Percentiles rank a stretch among this genome's conserved stretches.
Conservation (phyloP, 768 basidiomycete genomes). For the Auriculariales sp. region DNA sequence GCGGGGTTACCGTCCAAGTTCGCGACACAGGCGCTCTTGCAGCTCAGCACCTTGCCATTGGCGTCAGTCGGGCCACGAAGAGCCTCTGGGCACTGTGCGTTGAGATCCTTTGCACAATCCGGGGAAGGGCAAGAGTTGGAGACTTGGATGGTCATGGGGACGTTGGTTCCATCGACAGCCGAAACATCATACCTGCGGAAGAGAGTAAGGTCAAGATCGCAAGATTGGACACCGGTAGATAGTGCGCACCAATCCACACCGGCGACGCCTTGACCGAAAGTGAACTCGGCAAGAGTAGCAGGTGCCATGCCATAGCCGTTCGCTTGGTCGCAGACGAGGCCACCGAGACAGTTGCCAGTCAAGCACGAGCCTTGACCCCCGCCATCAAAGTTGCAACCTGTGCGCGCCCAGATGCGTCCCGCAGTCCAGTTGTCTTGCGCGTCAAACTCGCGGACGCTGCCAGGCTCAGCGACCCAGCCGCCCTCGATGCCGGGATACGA, state of each 20-base stretch:
- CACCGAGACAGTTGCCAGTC: constrained; percentile 1
- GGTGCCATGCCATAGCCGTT: neutral
- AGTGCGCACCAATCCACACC: neutral
- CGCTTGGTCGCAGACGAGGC: neutral
- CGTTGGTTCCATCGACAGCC: neutral
- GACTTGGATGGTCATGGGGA: neutral
- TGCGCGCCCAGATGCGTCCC: neutral
- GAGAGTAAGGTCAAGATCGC: neutral
- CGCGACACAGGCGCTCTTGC: neutral
- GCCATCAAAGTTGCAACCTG: neutral
- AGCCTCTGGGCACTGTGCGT: neutral
- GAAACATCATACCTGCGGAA: neutral
- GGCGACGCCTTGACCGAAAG: neutral
- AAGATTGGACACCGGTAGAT: neutral
- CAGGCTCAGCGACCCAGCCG: neutral
- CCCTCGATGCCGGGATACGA: neutral
- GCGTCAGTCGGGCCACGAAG: neutral
- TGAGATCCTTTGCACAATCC: neutral
- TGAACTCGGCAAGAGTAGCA: neutral
- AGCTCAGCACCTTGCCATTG: neutral
- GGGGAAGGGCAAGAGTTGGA: neutral
- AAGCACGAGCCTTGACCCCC: neutral
- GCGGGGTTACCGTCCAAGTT: neutral
- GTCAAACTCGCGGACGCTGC: neutral
- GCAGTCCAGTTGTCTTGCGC: neutral